Percentiles rank a stretch among this genome's conserved stretches.
Conservation (phyloP, 2,329 filamentous ascomycete species). For the Phyllosticta ampelicida region DNA sequence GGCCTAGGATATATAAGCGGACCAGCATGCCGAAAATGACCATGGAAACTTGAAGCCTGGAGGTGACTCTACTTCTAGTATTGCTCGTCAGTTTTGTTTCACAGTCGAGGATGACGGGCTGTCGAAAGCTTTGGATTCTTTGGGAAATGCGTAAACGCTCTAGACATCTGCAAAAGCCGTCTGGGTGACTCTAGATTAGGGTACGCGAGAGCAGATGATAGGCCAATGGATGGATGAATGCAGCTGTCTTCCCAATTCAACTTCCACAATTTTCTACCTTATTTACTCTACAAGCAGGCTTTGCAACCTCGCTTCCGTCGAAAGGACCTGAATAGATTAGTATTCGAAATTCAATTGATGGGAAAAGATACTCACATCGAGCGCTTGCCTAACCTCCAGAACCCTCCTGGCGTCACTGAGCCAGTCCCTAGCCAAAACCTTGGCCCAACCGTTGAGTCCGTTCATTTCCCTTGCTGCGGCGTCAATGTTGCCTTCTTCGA, state of each 20-base stretch:
- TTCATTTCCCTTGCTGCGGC: conserved; percentile 93
- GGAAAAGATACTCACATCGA: conserved; percentile 60
- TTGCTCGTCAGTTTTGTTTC: not conserved
- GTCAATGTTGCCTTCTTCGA: conserved; percentile 91
- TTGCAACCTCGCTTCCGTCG: conserved; percentile 79
- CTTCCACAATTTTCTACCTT: not conserved
- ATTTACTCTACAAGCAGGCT: conserved; percentile 68
- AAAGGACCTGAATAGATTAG: conserved; percentile 55
- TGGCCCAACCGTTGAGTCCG: conserved; percentile 82
- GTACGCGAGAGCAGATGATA: not conserved
- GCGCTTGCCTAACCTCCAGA: conserved; percentile 87
- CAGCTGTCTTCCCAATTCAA: not conserved
- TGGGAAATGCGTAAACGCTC: not conserved
- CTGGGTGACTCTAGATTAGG: not conserved
- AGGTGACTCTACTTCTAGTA: not conserved
- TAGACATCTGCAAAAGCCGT: not conserved
- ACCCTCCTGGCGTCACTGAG: conserved; percentile 81
- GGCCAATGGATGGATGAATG: not conserved
- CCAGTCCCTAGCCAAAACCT: conserved; percentile 91
- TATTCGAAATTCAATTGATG: conserved; percentile 12
- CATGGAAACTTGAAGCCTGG: not conserved
- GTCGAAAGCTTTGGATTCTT: not conserved
- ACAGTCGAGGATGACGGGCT: not conserved
- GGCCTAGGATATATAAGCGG: not conserved
- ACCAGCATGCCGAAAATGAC: not conserved